phyloP scores from a whole-genome alignment of 2,329 filamentous ascomycete species.

The Blastomyces parvus region DNA sequence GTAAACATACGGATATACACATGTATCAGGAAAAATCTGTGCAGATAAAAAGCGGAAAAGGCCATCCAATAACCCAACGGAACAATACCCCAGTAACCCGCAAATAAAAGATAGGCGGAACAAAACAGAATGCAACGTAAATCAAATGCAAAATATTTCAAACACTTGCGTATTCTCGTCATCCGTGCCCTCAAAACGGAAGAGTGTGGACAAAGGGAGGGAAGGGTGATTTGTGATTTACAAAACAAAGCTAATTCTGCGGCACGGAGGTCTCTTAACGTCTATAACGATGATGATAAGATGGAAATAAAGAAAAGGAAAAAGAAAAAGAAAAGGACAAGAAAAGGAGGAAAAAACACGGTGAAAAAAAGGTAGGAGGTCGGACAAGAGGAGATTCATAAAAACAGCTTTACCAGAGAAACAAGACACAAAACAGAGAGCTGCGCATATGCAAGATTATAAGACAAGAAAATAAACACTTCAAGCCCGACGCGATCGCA shows the following conservation, averaged over 20 bases:
- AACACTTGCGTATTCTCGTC: conserved; percentile 4
- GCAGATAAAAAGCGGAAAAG: background rate
- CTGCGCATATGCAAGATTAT: background rate
- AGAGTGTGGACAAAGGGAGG: background rate
- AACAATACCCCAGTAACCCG: background rate
- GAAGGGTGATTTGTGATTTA: background rate
- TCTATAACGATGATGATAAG: background rate
- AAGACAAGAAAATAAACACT: background rate
- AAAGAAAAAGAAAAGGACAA: no score
- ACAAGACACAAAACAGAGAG: background rate
- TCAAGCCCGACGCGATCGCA: conserved; percentile 1
- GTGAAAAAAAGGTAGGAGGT: background rate
- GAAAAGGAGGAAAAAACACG: no score
- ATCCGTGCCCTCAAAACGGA: background rate
- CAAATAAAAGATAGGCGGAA: background rate
- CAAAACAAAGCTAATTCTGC: background rate
- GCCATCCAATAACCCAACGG: background rate
- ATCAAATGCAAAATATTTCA: background rate
- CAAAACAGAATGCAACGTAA: background rate
- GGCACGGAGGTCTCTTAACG: background rate
- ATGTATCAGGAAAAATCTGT: background rate
- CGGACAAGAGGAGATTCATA: background rate
- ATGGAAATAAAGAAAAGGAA: background rate
- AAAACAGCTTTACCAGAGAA: background rate
- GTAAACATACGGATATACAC: background rate